phyloP scores from a whole-genome alignment of 1,284 basidiomycete genomes.

The Wallemia hederae region DNA sequence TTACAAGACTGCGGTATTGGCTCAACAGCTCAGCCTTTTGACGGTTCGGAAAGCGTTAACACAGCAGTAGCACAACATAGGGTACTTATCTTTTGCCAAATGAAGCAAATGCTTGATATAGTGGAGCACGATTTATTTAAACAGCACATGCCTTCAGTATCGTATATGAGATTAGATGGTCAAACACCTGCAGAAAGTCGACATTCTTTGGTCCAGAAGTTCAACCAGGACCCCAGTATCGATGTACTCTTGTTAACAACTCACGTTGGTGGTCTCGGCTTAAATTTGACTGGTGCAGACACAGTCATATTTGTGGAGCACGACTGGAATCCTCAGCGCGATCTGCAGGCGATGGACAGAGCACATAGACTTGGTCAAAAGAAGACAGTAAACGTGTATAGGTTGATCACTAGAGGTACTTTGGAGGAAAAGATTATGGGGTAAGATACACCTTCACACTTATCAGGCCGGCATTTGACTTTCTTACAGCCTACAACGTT shows the following conservation, averaged over 20 bases:
- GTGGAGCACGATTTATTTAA: slow-evolving; percentile 86
- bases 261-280: slow-evolving; percentile 77
- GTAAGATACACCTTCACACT: slow-evolving; percentile 22
- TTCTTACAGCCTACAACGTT: slow-evolving; percentile 50
- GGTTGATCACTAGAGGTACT: slow-evolving; percentile 84
- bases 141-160: slow-evolving; percentile 69
- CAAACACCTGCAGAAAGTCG: slow-evolving; percentile 63
- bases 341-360: slow-evolving; percentile 96
- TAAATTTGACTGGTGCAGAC: slow-evolving; percentile 91
- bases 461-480: neutral
- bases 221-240: slow-evolving; percentile 91
- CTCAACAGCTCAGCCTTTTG: slow-evolving; percentile 22
- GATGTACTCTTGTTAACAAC: slow-evolving; percentile 89
- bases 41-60: slow-evolving; percentile 10
- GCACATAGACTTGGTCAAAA: slow-evolving; percentile 96
- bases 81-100: slow-evolving; percentile 94
- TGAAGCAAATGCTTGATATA: slow-evolving; percentile 96
- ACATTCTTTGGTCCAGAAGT: slow-evolving; percentile 86
- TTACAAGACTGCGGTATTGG: slow-evolving; percentile 87
- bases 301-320: slow-evolving; percentile 99
- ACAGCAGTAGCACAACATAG: slow-evolving; percentile 61
- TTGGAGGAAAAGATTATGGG: slow-evolving; percentile 99
- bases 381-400: slow-evolving; percentile 95
- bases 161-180: slow-evolving; percentile 94
- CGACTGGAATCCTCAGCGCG: slow-evolving; percentile 99